Evolutionary conservation across 768 basidiomycete species (phyloP).

Genomic region (Kwoniella sp.): DNA sequence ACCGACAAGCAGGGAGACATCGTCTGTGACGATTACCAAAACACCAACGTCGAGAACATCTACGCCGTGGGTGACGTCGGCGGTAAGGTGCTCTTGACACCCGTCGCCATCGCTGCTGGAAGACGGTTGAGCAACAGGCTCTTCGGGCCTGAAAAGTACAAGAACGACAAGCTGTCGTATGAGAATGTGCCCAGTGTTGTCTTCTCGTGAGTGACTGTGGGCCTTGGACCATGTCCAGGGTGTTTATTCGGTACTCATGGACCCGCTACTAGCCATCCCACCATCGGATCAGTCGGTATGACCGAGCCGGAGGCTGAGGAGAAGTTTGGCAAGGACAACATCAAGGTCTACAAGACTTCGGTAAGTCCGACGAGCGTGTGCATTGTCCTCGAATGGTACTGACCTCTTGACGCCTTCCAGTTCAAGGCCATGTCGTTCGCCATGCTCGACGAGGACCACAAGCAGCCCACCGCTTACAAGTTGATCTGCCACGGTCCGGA

Average conservation of each 20-base stretch:
- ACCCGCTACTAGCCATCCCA: slow-evolving; percentile 65
- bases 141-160: slow-evolving; percentile 81
- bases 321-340: slow-evolving; percentile 72
- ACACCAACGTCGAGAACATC: slow-evolving; percentile 65
- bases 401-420: slow-evolving; percentile 58
- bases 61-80: slow-evolving; percentile 86
- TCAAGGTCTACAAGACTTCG: slow-evolving; percentile 78
- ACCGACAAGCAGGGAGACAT: slow-evolving; percentile 75
- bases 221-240: neutral
- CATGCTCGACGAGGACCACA: slow-evolving; percentile 80
- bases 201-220: slow-evolving; percentile 88
- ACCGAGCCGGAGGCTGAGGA: slow-evolving; percentile 85
- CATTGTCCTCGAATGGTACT: neutral
- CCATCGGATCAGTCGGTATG: slow-evolving; percentile 90
- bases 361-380: slow-evolving; percentile 29
- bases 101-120: slow-evolving; percentile 96
- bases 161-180: slow-evolving; percentile 80
- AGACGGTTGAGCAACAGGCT: slow-evolving; percentile 80
- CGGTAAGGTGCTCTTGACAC: slow-evolving; percentile 88
- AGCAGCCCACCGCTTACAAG: slow-evolving; percentile 93
- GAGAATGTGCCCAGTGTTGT: slow-evolving; percentile 90
- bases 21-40: slow-evolving; percentile 86
- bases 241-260: too few relatives aligned
- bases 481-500: slow-evolving; percentile 79
- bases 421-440: slow-evolving; percentile 78